Conservation (phyloP, 2,329 filamentous ascomycete species). For the Rutstroemia sp. region DNA sequence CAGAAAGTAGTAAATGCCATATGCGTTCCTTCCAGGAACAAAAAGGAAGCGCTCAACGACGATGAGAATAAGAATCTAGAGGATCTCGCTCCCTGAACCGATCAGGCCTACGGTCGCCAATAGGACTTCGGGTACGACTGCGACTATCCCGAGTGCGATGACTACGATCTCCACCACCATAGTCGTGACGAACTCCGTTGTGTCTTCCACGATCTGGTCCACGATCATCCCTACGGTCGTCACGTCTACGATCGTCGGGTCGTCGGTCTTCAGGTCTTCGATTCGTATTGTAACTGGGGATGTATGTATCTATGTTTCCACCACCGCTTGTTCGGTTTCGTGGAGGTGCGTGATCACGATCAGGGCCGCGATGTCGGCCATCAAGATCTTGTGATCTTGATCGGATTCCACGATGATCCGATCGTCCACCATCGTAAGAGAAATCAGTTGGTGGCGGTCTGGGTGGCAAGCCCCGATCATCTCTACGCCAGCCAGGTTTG, state of each 20-base stretch:
- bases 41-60: not conserved
- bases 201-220: slow-evolving; percentile 28
- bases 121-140: slow-evolving; percentile 39
- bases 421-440: slow-evolving; percentile 23
- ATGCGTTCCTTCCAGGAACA: too few species aligned
- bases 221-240: slow-evolving; percentile 33
- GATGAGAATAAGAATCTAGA: slow-evolving; percentile 15
- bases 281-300: slow-evolving; percentile 39
- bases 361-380: slow-evolving; percentile 13
- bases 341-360: slow-evolving; percentile 13
- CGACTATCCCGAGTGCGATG: slow-evolving; percentile 29
- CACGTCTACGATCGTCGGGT: slow-evolving; percentile 25
- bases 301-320: slow-evolving; percentile 40
- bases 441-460: slow-evolving; percentile 25
- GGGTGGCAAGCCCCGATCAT: slow-evolving; percentile 25
- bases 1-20: not conserved
- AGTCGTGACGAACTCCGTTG: slow-evolving; percentile 33
- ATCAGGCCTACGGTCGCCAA: slow-evolving; percentile 33
- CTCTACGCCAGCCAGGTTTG: slow-evolving; percentile 28
- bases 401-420: slow-evolving; percentile 34
- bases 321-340: slow-evolving; percentile 18
- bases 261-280: slow-evolving; percentile 22
- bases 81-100: slow-evolving; percentile 35
- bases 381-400: slow-evolving; percentile 34
- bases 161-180: slow-evolving; percentile 37